These are phyloP conservation scores for Dendryphion nanum DNA, from an alignment of 2,329 filamentous ascomycete species.

Conservation along the genomic window DNA sequence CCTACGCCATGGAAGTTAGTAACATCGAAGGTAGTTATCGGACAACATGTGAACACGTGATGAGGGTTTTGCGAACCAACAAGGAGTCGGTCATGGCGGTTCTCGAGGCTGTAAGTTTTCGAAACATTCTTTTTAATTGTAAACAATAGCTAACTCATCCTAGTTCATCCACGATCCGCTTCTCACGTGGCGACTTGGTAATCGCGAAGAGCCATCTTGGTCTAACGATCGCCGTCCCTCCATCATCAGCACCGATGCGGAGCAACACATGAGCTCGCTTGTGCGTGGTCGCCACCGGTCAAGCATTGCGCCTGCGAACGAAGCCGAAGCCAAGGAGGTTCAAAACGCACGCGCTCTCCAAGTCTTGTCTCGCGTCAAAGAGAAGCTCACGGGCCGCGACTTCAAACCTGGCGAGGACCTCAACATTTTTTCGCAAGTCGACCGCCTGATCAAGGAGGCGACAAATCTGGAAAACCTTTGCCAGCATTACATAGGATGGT, in stretches of 20 bases:
- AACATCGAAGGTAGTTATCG: slow-evolving; percentile 99
- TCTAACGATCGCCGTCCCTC: slow-evolving; percentile 61
- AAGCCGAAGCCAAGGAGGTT: slow-evolving; percentile 61
- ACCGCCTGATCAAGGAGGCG: slow-evolving; percentile 90
- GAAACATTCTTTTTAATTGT: slow-evolving; percentile 5
- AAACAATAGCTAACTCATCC: slow-evolving; percentile 1
- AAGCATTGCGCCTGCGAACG: slow-evolving; percentile 37
- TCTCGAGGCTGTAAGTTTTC: slow-evolving; percentile 81
- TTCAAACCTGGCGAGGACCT: slow-evolving; percentile 86
- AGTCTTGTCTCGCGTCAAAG: slow-evolving; percentile 85
- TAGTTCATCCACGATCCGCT: slow-evolving; percentile 99
- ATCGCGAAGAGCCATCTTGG: slow-evolving; percentile 60
- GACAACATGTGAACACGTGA: slow-evolving; percentile 97
- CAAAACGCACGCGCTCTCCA: slow-evolving; percentile 93
- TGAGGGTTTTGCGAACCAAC: slow-evolving; percentile 93
- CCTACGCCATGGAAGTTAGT: slow-evolving; percentile 99
- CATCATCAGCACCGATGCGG: slow-evolving; percentile 52
- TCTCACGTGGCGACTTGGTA: slow-evolving; percentile 86
- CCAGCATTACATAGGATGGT: slow-evolving; percentile 99
- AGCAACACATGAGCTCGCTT: slow-evolving; percentile 28
- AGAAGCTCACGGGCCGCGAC: slow-evolving; percentile 92
- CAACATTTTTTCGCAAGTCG: slow-evolving; percentile 82
- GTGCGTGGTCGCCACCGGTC: slow-evolving; percentile 37
- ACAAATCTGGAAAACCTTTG: slow-evolving; percentile 97
- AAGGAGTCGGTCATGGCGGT: slow-evolving; percentile 99